A percentile compares a stretch with the other conserved stretches of the same genome.
These are phyloP conservation scores for Cyberlindnera subsufficiens DNA, from an alignment of 805 yeast species.

Conservation along the genomic window DNA sequence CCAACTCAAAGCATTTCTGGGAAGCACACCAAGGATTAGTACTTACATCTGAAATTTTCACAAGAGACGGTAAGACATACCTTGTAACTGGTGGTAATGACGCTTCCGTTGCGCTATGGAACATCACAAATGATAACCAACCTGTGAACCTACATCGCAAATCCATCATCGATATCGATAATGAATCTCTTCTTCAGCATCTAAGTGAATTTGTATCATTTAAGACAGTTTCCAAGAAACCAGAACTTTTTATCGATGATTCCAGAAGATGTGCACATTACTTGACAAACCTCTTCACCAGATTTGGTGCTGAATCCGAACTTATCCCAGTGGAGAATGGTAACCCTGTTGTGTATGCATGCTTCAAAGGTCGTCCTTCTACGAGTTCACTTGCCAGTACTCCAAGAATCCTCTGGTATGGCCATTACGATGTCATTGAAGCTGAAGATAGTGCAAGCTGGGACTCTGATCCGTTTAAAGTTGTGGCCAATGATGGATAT, in stretches of 20 bases:
- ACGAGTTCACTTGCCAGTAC: conserved; percentile 4
- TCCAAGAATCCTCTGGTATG: conserved; percentile 76
- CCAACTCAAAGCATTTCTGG: conserved; percentile 42
- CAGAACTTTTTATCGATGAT: conserved; percentile 64
- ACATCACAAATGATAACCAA: conserved; percentile 28
- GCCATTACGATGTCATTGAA: conserved; percentile 92
- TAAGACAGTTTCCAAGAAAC: conserved; percentile 73
- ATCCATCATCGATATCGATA: conserved; percentile 30
- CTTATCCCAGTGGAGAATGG: conserved; percentile 70
- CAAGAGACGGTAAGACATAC: conserved; percentile 33
- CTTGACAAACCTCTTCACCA: conserved; percentile 53
- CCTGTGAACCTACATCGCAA: conserved; percentile 3
- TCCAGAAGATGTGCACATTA: conserved; percentile 83
- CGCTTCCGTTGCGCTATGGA: conserved; percentile 70
- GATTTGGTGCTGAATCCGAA: conserved; percentile 66
- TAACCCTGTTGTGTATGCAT: conserved; percentile 81
- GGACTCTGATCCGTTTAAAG: conserved; percentile 71
- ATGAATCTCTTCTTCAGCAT: conserved; percentile 60
- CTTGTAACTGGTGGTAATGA: conserved; percentile 68
- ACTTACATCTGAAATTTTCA: conserved; percentile 48
- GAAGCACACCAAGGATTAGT: conserved; percentile 50
- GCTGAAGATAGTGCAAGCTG: conserved; percentile 61
- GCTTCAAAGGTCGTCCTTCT: conserved; percentile 40
- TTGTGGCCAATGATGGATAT: conserved; percentile 78
- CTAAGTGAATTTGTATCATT: conserved; percentile 58